Base-by-base conservation (phyloP, 179 eudicot genomes). In the Camellia oleifera region DNA sequence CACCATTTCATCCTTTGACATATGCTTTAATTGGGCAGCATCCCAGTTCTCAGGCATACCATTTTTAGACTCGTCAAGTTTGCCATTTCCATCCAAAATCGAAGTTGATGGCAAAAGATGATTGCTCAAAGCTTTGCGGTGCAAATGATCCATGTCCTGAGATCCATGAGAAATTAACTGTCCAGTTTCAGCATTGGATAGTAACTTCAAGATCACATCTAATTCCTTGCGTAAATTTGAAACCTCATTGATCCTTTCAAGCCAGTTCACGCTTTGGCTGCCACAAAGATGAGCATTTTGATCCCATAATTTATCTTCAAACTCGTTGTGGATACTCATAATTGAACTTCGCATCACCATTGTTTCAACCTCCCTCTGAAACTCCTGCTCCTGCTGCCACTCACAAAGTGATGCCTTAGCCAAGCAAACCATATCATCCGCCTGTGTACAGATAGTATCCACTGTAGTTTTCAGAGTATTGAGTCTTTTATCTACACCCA, bases 111-210 rank as follows among this genome's bases (percentile, higher is more conserved):
- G 74, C 15, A 81, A 79, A 53, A 80, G 78, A 76, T 91, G 93
- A 81, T 83, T 86, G 76, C 79, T 84, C 53, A 79, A 83, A 52
- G 79, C 80, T 86, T 86, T 94, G 54, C 75, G 89, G 69, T 83
- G 89, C 46, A 83, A 68, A 82, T 84, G 78, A 81, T 92, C 94
- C 79, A 81, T 63, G 77, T 91, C 97, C 6, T 79, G 76, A 75
- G 95, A 91, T 42, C 89, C 97, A 52, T 92, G 90, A 80, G 94
- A 81, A 76, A 79, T 69, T 76, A 85, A 75, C 66, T 84, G 87
- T 73, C 79, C 92, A 70, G 71, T 72, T 78, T 94, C 98, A 52
- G 76, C 77, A 83, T 77, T 77, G 48, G 87, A 81, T n/a, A 94
- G 80, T 58, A 80, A 83, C 83, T 91, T 92, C 69, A 79, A 82